Evolutionary conservation across 495 filamentous ascomycete species (phyloP).

Genomic region (Gamarada debralockiae): DNA sequence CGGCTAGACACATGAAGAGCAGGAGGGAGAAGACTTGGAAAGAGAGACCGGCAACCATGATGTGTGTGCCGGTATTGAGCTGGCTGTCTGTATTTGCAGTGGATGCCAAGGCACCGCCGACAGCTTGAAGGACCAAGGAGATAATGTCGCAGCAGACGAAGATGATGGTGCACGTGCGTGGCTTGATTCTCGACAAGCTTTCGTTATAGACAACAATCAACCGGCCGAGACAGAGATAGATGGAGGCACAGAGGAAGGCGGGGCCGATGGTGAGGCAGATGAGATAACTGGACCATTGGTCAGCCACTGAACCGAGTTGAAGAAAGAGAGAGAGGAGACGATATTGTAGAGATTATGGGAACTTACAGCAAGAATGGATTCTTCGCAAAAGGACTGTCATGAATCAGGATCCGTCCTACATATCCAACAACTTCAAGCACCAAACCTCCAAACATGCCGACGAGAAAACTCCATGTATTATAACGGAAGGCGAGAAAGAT

Average conservation of each 20-base stretch:
- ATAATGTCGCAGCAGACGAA: constrained; percentile 58
- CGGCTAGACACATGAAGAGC: not conserved
- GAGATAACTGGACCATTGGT: too few species aligned
- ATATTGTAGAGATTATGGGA: too few species aligned
- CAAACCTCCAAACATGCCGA: too few species aligned
- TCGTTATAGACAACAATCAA: not conserved
- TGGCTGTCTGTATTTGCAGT: constrained; percentile 32
- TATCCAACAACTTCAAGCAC: too few species aligned
- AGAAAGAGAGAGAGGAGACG: too few species aligned
- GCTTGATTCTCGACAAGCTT: not conserved
- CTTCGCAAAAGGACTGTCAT: too few species aligned
- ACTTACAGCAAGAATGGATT: too few species aligned
- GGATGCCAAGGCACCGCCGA: constrained; percentile 50
- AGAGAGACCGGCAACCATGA: not conserved
- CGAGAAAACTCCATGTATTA: too few species aligned
- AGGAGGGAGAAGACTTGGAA: too few species aligned
- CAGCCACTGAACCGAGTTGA: too few species aligned
- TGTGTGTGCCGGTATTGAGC: not conserved
- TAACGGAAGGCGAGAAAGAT: too few species aligned
- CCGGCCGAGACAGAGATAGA: constrained; percentile 50
- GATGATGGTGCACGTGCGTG: not conserved
- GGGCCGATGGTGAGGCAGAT: constrained; percentile 45
- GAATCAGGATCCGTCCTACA: too few species aligned
- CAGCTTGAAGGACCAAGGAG: constrained; percentile 56
- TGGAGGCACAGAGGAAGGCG: constrained; percentile 48